Evolutionary conservation across 148 eudicot species (phyloP).

Genomic region (Vaccinium myrtillus): DNA sequence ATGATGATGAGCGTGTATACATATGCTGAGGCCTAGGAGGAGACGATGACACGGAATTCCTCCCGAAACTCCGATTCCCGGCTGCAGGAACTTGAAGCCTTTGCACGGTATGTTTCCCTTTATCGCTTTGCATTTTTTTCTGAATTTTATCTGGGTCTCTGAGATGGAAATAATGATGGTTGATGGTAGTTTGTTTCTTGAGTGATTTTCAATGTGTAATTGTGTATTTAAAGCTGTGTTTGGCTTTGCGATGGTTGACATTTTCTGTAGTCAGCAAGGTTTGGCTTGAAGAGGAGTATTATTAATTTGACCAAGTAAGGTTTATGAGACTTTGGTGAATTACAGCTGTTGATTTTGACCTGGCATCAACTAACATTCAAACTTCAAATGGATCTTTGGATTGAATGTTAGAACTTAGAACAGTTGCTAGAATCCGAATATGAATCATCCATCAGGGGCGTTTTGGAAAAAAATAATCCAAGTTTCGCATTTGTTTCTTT

Average conservation of each 20-base stretch:
- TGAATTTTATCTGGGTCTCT: not conserved
- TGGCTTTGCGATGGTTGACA: not conserved
- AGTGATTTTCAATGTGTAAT: not conserved
- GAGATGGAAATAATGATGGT: not conserved
- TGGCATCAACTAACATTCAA: not conserved
- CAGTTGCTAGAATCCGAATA: too few species aligned
- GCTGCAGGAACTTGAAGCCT: conserved; percentile 19
- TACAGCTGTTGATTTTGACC: conserved; percentile 13
- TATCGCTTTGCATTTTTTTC: conserved; percentile 16
- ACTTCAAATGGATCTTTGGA: not conserved
- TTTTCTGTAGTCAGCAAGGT: conserved; percentile 10
- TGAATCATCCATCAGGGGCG: too few species aligned
- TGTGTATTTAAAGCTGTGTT: not conserved
- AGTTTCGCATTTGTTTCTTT: too few species aligned
- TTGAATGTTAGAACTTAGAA: not conserved
- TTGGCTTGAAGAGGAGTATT: not conserved
- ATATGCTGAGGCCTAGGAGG: conserved; percentile 5
- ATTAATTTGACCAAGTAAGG: not conserved
- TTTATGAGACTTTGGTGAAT: not conserved
- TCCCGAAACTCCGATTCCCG: not conserved
- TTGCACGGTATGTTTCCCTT: conserved; percentile 6
- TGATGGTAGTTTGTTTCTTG: not conserved
- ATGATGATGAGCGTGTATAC: conserved; percentile 19
- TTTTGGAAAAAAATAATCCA: too few species aligned
- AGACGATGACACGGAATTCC: not conserved